Base-by-base conservation (phyloP, 352 stramenopile species). In the Pythium periplocum region DNA sequence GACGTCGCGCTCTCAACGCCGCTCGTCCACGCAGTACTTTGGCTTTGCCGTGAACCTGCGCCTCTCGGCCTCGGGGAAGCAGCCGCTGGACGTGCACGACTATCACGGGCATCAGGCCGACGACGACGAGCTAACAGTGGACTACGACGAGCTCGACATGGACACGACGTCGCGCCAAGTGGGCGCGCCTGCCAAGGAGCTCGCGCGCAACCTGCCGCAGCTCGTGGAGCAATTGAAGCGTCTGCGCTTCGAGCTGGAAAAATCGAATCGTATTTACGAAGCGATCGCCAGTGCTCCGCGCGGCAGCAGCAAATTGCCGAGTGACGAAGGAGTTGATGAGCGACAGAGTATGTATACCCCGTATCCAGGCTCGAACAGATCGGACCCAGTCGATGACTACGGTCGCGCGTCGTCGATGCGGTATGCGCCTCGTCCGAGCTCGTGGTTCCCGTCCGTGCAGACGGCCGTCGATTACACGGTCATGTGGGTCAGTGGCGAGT, bases 401-500 rank as follows among this genome's bases (percentile, higher is more conserved):
- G 10, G 9, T 38, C 58, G 58, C 32, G 45, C 26, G 4, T 53
- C 49, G 43, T 56, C 51, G 39, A 35, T 26, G 17, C 17, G 17
- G 40, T 42, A 31, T 34, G 42, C 53, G 12, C 40, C 55, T 26
- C 60, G 53, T 17, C 51, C 53, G 34, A 67, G 54, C 35, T 32
- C 58, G 48, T 48, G 52, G 9, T 30, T 55, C 38, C 53, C 50
- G 53, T 40, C 53, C 10, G 46, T 62, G 12, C 42, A 55, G 33
- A 45, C 45, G 7, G 62, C 47, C 26, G 46, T 62, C 35, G 64
- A 78, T 45, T 93, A 91, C 55, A 75, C 75, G 11, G 83, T 91
- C 48, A 87, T 86, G 58, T 93, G 80, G 80, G 75, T 87, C 6
- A 87, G 75, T 48, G 83, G 83, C 40, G 83, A 93, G 59, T 89